phyloP scores from a whole-genome alignment of 306 rosid species.

The Erythrophleum fordii region DNA sequence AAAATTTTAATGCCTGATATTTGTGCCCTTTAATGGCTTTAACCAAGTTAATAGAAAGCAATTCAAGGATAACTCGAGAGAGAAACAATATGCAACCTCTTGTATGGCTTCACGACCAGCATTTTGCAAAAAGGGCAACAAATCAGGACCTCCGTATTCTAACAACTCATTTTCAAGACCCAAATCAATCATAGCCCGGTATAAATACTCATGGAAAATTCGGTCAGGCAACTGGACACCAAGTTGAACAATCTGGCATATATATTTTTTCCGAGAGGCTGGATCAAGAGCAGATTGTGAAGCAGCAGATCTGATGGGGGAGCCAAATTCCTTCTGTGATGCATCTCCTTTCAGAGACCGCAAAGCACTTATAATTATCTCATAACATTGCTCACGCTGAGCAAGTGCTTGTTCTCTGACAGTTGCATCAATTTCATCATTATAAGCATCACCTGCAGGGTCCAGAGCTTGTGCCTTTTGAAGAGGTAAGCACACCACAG shows the following conservation, averaged over 20 bases:
- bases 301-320: constrained; percentile 71
- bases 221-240: constrained; percentile 93
- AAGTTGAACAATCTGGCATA: constrained; percentile 91
- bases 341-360: constrained; percentile 77
- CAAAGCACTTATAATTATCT: constrained; percentile 81
- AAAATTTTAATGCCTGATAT: constrained; percentile 17
- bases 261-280: constrained; percentile 75
- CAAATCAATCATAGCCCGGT: constrained; percentile 90
- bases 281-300: constrained; percentile 73
- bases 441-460: constrained; percentile 86
- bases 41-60: constrained; percentile 27
- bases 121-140: constrained; percentile 85
- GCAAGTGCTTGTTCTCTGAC: constrained; percentile 78
- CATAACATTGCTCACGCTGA: constrained; percentile 88
- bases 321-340: constrained; percentile 75
- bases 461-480: constrained; percentile 98
- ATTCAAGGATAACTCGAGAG: constrained; percentile 32
- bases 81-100: constrained; percentile 60
- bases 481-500: constrained; percentile 91
- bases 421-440: constrained; percentile 85
- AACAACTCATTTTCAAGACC: constrained; percentile 93
- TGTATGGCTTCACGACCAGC: constrained; percentile 79
- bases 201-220: constrained; percentile 85
- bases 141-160: constrained; percentile 96
- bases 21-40: constrained; percentile 19